Base-by-base conservation (phyloP, 1,284 basidiomycete genomes). In the Athelia sp. region DNA sequence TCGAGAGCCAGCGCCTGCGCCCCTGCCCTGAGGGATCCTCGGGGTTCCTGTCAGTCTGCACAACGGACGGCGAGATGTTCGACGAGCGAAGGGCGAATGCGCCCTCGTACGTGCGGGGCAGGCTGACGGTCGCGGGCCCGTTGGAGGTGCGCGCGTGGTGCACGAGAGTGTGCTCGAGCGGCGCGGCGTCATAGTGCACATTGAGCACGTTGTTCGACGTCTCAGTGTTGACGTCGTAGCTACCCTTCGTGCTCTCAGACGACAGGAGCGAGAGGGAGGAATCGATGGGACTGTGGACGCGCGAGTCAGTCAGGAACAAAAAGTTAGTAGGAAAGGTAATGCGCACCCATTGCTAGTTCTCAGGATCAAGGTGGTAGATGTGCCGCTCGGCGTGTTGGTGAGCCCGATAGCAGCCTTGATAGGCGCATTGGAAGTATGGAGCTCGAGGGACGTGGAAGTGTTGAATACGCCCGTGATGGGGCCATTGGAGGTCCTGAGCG, bases 91-190 rank as follows among this genome's bases (percentile, higher is more conserved):
- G 55, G 17, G 54, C 54, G 58, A 76, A 76, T 2, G 50, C 50
- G 15, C 75, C 79, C 52, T 81, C 74, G 52, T 66, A 78, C 2
- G 75, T 66, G 31, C 58, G 49, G 47, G 71, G 65, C 3, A 77
- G 63, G 29, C 53, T 44, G 10, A 71, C 65, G 18, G 56, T 45
- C 2, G 68, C 62, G 1, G 54, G 62, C 4, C 62, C 62, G 24
- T 70, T 58, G 3, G 65, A 55, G 24, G 74, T 68, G 24, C 52
- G 52, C 11, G 65, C 70, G 1, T 55, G 48, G 47, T 73, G 53
- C 48, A 55, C 23, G 31, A 78, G 63, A n/a, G 57, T 49, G 13
- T 71, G 74, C 51, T 70, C 63, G 22, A 71, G 54, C 2, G 79
- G 76, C 2, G 68, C 67, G 9, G 57, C 50, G 34, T 54, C 38